These are phyloP conservation scores for Dictyostelium capitatum DNA, from an alignment of 78 protist genomes.

Conservation along the genomic window DNA sequence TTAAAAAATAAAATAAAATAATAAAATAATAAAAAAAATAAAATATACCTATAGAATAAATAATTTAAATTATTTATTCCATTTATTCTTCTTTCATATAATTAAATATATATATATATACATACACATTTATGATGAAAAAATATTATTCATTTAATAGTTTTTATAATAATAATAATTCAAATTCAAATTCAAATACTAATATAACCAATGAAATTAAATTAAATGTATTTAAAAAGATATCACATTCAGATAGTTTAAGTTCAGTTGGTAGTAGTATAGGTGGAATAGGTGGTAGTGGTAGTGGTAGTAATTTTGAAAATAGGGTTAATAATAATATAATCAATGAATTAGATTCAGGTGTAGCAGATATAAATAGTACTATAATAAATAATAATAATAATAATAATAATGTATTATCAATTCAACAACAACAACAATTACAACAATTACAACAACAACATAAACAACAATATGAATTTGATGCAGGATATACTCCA, in stretches of 20 bases:
- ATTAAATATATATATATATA: too few species aligned
- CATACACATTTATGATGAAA: conserved; percentile 1
- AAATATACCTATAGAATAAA: too few species aligned
- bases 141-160: not conserved
- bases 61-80: too few species aligned
- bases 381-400: not conserved
- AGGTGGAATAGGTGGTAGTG: not conserved
- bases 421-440: conserved; percentile 9
- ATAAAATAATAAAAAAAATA: too few species aligned
- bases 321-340: not conserved
- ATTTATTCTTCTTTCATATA: too few species aligned
- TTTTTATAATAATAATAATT: not conserved
- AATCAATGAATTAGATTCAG: conserved; percentile 17
- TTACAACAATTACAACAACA: conserved; percentile 21
- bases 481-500: not conserved
- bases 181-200: not conserved
- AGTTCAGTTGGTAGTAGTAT: conserved; percentile 15
- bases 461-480: conserved; percentile 2
- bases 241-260: conserved; percentile 37
- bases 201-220: not conserved
- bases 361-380: not conserved
- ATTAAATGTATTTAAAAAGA: conserved; percentile 10
- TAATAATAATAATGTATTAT: not conserved
- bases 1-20: too few species aligned
- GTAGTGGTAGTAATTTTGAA: not conserved